phyloP scores from a whole-genome alignment of 345 rosid species.

The Camelina neglecta region DNA sequence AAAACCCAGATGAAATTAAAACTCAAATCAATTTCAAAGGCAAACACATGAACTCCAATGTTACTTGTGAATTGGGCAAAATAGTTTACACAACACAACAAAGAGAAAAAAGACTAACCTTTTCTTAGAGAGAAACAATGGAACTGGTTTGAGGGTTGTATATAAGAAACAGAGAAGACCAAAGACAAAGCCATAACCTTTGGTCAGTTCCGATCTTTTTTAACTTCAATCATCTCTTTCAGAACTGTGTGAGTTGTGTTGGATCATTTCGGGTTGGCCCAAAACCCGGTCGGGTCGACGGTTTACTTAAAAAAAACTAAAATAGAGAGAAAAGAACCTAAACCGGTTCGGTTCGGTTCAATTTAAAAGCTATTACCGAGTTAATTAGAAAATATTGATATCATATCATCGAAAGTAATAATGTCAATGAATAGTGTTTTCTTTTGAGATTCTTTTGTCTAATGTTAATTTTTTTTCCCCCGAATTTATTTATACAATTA shows the following conservation, averaged over 20 bases:
- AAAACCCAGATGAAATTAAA: conserved; percentile 24
- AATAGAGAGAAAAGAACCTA: background rate
- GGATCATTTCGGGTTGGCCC: conserved; percentile 12
- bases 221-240: conserved; percentile 8
- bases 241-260: conserved; percentile 18
- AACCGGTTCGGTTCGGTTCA: conserved; percentile 3
- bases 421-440: no score
- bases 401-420: no score
- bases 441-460: no score
- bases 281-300: background rate
- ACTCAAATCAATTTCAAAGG: conserved; percentile 7
- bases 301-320: background rate
- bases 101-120: conserved; percentile 30
- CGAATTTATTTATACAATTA: background rate
- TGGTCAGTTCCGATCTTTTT: conserved; percentile 5
- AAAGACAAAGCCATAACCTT: conserved; percentile 36
- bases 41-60: conserved; percentile 12
- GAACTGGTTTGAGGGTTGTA: conserved; percentile 19
- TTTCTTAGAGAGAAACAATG: conserved; percentile 19
- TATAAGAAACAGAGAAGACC: conserved; percentile 41
- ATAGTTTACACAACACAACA: background rate
- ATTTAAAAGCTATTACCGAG: background rate
- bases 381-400: background rate
- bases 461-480: no score
- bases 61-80: background rate